Conservation (phyloP, 2,329 filamentous ascomycete genomes). For the Venturia carpophila region DNA sequence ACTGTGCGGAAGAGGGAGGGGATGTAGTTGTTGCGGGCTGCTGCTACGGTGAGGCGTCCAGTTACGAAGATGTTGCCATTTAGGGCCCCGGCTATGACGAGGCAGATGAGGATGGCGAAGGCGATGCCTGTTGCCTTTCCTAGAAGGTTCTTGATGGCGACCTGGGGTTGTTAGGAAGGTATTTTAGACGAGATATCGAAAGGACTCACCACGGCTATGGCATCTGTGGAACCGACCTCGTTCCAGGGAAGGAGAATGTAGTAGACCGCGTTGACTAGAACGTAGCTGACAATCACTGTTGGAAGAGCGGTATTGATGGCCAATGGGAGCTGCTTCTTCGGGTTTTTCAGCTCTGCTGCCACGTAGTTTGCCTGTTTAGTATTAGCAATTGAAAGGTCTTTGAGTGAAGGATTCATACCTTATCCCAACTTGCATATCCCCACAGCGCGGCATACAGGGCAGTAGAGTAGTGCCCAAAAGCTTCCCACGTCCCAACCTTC, state of each 20-base stretch:
- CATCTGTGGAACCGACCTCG: slow-evolving; percentile 50
- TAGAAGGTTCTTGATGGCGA: slow-evolving; percentile 44
- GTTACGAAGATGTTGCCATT: slow-evolving; percentile 57
- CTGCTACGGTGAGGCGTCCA: slow-evolving; percentile 53
- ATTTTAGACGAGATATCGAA: not conserved
- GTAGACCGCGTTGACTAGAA: slow-evolving; percentile 54
- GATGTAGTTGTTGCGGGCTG: slow-evolving; percentile 33
- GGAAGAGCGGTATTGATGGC: slow-evolving; percentile 55
- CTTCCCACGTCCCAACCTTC: slow-evolving; percentile 47
- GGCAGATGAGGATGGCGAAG: slow-evolving; percentile 49
- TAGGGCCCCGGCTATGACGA: slow-evolving; percentile 55
- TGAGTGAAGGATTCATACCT: slow-evolving; percentile 36
- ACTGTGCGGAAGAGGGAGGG: slow-evolving; percentile 28
- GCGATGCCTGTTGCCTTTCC: slow-evolving; percentile 47
- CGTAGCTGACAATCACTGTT: slow-evolving; percentile 52
- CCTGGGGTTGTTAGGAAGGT: slow-evolving; percentile 41
- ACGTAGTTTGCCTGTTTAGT: slow-evolving; percentile 31
- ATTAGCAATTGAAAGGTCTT: slow-evolving; percentile 25
- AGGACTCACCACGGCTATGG: slow-evolving; percentile 51
- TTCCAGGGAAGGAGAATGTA: slow-evolving; percentile 56
- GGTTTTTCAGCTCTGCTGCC: slow-evolving; percentile 31
- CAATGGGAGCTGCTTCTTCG: slow-evolving; percentile 42
- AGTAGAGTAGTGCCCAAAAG: slow-evolving; percentile 52
- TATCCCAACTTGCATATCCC: slow-evolving; percentile 62
- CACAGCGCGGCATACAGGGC: slow-evolving; percentile 56